Evolutionary conservation across 2,329 filamentous ascomycete genomes (phyloP).

Genomic region (Nemania sp.): DNA sequence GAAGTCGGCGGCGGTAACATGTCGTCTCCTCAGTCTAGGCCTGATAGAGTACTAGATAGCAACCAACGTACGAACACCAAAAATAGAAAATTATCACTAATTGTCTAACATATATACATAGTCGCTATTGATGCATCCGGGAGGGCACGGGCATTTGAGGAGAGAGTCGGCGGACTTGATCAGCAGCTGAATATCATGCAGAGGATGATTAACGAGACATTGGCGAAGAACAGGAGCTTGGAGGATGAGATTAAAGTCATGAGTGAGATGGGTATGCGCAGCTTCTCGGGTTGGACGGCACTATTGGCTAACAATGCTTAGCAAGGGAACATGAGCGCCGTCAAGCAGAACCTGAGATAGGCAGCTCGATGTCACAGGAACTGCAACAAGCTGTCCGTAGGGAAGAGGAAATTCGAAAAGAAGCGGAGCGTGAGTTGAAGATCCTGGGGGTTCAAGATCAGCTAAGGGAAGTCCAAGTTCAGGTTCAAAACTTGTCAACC

Average conservation of each 20-base stretch:
- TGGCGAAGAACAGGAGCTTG: constrained; percentile 12
- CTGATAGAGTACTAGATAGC: neutral
- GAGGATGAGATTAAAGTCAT: constrained; percentile 3
- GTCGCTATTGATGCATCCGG: constrained; percentile 19
- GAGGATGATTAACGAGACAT: constrained; percentile 33
- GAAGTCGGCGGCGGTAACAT: neutral
- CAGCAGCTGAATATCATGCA: constrained; percentile 32
- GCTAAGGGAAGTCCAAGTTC: constrained; percentile 20
- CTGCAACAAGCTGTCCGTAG: neutral
- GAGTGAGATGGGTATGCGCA: constrained; percentile 1
- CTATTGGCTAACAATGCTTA: constrained; percentile 4
- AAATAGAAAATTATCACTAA: neutral
- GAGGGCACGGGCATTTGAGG: constrained; percentile 23
- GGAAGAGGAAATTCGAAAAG: constrained; percentile 2
- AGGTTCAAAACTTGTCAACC: constrained; percentile 7
- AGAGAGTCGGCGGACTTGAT: constrained; percentile 28
- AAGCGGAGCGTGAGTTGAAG: neutral
- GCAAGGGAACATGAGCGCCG: neutral
- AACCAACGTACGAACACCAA: constrained; percentile 6
- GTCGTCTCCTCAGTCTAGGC: neutral
- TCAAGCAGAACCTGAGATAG: neutral
- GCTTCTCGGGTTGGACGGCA: neutral
- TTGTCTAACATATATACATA: constrained; percentile 11
- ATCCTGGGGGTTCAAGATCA: constrained; percentile 22
- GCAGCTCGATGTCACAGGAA: neutral